Evolutionary conservation across 2,329 filamentous ascomycete genomes (phyloP), one percentile per base, ranked within the genome.

Genomic region (Alternaria burnsii): DNA sequence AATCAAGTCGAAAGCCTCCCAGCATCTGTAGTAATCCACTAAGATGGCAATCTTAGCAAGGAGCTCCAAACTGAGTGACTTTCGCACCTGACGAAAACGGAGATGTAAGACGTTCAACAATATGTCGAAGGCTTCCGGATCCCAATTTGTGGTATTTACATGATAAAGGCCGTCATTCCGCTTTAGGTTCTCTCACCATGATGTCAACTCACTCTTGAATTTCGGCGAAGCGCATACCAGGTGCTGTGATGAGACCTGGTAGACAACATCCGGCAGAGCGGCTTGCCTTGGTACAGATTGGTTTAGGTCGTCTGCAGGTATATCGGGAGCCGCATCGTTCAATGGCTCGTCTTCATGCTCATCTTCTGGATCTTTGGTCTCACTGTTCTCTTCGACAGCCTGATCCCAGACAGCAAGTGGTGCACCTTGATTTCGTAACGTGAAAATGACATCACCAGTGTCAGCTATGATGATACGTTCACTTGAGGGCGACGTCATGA

Each of bases 91-190:
- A 30, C 73, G 63, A 12, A 74, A 77, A 5, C 77, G 77, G 55
- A 80, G 75, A 68, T 85, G 83, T 11, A 85, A 70, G 12, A 82
- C 79, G 55, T 83, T 78, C 55, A 85, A 68, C 1, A 84, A 60
- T 18, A 80, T 79, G 12, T 75, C 65, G 6, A 84, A 75, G 0
- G 81, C 81, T n/a, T 78, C 71, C 3, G 74, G 67, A 51, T 83
- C 75, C 67, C 62, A 70, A 71, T 61, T 53, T 26, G 46, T 24
- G 18, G 54, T 50, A 4, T 43, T 18, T 2, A 63, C 10, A 22
- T 64, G 52, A 22, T 55, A 58, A 11, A 56, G 34, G 16, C 58
- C 61, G 46, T 59, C 44, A 1, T 58, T 11, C 5, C 43, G 46
- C 36, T 61, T 46, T 4, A 12, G 9, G 9, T 14, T 24, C 3